phyloP scores from a whole-genome alignment of 169 alveolate genomes.

The Cytauxzoon felis region DNA sequence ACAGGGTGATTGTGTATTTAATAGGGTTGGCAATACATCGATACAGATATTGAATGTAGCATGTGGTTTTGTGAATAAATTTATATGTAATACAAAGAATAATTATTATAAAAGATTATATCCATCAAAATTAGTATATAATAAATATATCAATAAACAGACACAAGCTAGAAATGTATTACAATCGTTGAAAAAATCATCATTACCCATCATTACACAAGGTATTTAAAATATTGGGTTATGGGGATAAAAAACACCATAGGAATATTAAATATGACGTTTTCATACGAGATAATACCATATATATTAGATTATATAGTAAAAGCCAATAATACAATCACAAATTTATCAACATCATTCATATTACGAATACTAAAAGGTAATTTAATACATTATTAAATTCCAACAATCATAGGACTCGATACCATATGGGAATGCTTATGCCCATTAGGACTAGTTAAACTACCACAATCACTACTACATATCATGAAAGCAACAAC shows the following conservation, averaged over 20 bases:
- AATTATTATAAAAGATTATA: background rate
- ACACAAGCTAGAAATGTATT: conserved; percentile 7
- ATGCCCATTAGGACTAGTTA: conserved; percentile 23
- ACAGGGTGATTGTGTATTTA: conserved; percentile 14
- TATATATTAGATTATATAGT: background rate
- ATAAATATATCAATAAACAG: background rate
- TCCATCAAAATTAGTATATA: conserved; percentile 1
- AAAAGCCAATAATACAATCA: conserved; percentile 6
- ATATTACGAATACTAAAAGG: conserved; percentile 28
- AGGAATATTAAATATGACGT: conserved; percentile 6
- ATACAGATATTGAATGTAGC: conserved; percentile 11
- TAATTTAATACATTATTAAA: background rate
- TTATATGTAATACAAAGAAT: background rate
- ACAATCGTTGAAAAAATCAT: conserved; percentile 8
- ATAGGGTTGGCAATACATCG: conserved; percentile 3
- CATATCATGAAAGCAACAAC: conserved; percentile 15
- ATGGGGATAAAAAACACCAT: background rate
- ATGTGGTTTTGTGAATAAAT: conserved; percentile 11
- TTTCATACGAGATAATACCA: conserved; percentile 1
- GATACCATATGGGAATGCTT: conserved; percentile 55
- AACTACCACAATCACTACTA: conserved; percentile 12
- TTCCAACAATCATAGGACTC: background rate
- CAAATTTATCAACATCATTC: conserved; percentile 2
- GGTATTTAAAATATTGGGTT: background rate
- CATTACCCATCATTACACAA: conserved; percentile 10